Conservation (phyloP, 2,329 filamentous ascomycete genomes). For the Colletotrichum musae region DNA sequence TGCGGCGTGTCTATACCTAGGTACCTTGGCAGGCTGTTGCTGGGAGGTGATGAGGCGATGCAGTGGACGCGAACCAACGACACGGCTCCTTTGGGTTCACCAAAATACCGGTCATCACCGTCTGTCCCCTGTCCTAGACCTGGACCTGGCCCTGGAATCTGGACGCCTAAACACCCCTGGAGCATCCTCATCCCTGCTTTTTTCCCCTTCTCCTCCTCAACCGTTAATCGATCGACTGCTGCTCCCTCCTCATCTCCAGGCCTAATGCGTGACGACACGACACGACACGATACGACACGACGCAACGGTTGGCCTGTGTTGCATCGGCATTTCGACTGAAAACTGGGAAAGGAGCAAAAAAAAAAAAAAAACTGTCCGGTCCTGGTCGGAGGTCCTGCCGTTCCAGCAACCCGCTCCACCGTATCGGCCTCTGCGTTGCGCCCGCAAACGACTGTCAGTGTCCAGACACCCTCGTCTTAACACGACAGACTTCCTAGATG, state of each 20-base stretch:
- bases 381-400: background rate
- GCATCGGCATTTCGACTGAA: background rate
- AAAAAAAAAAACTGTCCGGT: constrained; percentile 7
- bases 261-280: constrained; percentile 22
- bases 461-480: constrained; percentile 34
- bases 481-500: constrained; percentile 23
- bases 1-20: background rate
- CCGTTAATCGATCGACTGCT: too few species aligned
- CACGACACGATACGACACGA: background rate
- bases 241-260: background rate
- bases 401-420: constrained; percentile 9
- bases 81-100: too few species aligned
- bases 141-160: too few species aligned
- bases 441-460: constrained; percentile 31
- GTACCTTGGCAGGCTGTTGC: background rate
- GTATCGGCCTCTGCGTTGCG: constrained; percentile 20
- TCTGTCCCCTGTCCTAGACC: background rate
- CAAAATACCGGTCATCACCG: constrained; percentile 17
- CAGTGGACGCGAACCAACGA: background rate
- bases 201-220: too few species aligned
- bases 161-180: too few species aligned
- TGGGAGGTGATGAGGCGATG: constrained; percentile 2
- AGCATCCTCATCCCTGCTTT: too few species aligned
- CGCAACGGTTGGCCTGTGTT: background rate
- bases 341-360: background rate